phyloP scores from a whole-genome alignment of 2,329 filamentous ascomycete genomes.

The Trichophyton equinum region DNA sequence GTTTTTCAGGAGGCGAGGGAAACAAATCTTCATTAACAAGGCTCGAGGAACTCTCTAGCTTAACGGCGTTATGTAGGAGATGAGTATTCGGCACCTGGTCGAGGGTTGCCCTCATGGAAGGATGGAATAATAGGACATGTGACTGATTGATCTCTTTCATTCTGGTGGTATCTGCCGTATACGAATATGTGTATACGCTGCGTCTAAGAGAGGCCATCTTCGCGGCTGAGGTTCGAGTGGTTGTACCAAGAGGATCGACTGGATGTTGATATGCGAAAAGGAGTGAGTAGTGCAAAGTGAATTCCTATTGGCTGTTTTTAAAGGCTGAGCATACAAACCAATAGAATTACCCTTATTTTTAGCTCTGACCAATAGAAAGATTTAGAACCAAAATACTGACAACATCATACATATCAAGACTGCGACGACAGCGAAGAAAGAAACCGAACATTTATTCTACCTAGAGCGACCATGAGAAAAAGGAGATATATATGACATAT shows the following conservation, averaged over 20 bases:
- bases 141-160: neutral
- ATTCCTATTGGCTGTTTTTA: no score
- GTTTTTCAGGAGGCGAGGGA: conserved; percentile 14
- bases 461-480: neutral
- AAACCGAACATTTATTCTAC: conserved; percentile 1
- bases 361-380: no score
- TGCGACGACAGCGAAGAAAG: neutral
- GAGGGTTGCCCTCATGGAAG: neutral
- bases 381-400: no score
- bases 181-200: neutral
- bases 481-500: neutral
- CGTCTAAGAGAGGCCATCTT: no score
- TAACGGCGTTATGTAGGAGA: conserved; percentile 8
- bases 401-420: no score
- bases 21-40: conserved; percentile 17
- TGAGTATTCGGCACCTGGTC: neutral
- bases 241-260: no score
- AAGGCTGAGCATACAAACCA: no score
- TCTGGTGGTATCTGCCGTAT: neutral
- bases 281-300: no score
- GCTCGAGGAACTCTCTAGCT: conserved; percentile 14
- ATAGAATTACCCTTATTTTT: no score
- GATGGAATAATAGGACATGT: neutral
- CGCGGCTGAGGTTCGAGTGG: no score
- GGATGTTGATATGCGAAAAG: no score